Evolutionary conservation across 2,329 filamentous ascomycete species (phyloP).

Genomic region (Calonectria hawksworthii): DNA sequence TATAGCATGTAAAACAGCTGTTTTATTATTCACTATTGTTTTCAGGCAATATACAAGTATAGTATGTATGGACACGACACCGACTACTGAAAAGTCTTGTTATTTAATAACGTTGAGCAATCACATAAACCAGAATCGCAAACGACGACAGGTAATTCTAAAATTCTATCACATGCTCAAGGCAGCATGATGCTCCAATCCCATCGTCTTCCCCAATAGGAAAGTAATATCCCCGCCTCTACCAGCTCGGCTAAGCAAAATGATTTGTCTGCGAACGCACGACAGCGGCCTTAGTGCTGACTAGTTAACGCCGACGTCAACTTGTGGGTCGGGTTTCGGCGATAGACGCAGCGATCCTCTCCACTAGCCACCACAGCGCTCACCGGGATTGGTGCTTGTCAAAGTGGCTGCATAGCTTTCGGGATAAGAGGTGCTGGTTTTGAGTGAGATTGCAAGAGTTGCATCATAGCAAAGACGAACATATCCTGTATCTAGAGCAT

Average conservation of each 20-base stretch:
- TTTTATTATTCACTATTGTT: not conserved
- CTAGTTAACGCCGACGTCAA: not conserved
- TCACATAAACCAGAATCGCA: not conserved
- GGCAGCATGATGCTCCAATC: not conserved
- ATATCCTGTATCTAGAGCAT: not conserved
- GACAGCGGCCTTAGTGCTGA: not conserved
- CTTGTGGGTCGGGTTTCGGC: not conserved
- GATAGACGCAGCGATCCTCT: not conserved
- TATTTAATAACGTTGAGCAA: not conserved
- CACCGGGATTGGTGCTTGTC: not conserved
- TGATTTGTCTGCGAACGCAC: not conserved
- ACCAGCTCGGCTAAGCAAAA: no score
- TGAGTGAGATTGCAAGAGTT: not conserved
- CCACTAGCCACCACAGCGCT: not conserved
- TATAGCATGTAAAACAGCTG: not conserved
- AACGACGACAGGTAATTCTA: no score
- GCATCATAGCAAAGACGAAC: not conserved
- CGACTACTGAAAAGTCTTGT: no score
- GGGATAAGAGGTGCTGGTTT: slow-evolving; percentile 4
- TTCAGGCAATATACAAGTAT: no score
- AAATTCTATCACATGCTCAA: not conserved
- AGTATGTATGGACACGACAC: no score
- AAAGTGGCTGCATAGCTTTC: not conserved
- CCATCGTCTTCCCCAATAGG: not conserved
- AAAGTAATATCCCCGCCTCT: not conserved